These are phyloP conservation scores for Verticillium longisporum DNA, from an alignment of 2,329 filamentous ascomycete genomes.

Conservation along the genomic window DNA sequence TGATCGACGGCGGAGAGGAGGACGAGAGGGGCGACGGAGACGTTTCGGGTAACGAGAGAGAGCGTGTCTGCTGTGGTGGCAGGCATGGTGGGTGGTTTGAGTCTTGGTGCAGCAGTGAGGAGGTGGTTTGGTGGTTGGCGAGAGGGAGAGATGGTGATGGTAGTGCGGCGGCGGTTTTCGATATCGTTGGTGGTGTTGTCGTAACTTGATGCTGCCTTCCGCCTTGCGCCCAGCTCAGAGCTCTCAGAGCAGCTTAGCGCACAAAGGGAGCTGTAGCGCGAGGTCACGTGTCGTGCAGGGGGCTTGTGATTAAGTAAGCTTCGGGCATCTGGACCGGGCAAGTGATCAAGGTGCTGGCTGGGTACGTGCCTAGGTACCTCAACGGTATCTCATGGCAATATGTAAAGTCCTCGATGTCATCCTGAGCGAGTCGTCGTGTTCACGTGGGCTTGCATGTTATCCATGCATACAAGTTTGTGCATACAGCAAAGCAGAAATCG, in stretches of 20 bases:
- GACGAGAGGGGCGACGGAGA: conserved; percentile 95
- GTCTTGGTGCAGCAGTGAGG: conserved; percentile 4
- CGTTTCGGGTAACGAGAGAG: conserved; percentile 87
- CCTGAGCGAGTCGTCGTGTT: no score
- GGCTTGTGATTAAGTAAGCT: not conserved
- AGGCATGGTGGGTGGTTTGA: conserved; percentile 59
- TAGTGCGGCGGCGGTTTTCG: conserved; percentile 3
- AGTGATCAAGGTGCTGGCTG: no score
- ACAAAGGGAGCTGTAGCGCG: conserved; percentile 11
- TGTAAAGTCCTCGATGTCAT: no score
- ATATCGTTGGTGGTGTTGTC: conserved; percentile 10
- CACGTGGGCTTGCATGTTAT: no score
- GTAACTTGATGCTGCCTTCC: conserved; percentile 19
- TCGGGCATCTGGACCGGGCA: not conserved
- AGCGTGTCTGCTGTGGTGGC: conserved; percentile 95
- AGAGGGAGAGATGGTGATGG: conserved; percentile 4
- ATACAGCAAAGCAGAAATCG: no score
- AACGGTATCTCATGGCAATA: not conserved
- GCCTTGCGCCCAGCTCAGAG: conserved; percentile 6
- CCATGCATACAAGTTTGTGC: no score
- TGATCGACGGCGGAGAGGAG: conserved; percentile 97
- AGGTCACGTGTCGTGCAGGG: conserved; percentile 6
- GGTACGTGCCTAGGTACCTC: no score
- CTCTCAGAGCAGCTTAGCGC: conserved; percentile 6
- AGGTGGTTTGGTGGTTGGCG: conserved; percentile 9